Percentiles rank a stretch among this genome's conserved stretches.
These are phyloP conservation scores for Pythium chondricola DNA, from an alignment of 352 stramenopile species.

Conservation along the genomic window DNA sequence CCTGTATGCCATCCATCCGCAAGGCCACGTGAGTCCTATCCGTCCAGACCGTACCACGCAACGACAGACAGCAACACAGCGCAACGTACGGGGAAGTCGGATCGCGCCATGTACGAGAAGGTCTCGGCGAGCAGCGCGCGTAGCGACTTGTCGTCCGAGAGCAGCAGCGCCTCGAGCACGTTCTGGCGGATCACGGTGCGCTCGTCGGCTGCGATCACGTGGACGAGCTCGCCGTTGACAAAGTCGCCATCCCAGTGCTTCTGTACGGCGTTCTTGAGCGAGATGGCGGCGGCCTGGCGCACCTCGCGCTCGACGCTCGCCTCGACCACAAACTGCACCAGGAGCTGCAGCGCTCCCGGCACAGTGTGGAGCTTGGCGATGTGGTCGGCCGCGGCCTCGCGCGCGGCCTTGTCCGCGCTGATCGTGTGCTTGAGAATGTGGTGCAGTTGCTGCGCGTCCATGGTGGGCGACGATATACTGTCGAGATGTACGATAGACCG, in stretches of 20 bases:
- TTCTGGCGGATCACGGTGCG: conserved; percentile 64
- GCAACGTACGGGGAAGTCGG: conserved; percentile 89
- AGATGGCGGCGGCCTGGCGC: conserved; percentile 90
- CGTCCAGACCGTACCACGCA: no score
- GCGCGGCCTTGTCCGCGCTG: conserved; percentile 63
- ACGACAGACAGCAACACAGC: neutral
- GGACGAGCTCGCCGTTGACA: conserved; percentile 64
- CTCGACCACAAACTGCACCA: conserved; percentile 78
- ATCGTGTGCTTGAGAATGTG: conserved; percentile 87
- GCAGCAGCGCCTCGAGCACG: conserved; percentile 73
- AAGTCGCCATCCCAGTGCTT: conserved; percentile 92
- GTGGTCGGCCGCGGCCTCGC: conserved; percentile 69
- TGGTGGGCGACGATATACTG: no score
- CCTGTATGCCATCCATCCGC: no score
- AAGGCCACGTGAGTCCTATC: no score
- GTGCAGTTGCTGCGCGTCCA: conserved; percentile 86
- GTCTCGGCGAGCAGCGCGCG: conserved; percentile 92
- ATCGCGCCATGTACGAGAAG: conserved; percentile 90
- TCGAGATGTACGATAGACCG: no score
- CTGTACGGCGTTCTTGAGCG: conserved; percentile 94
- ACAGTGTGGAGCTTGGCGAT: conserved; percentile 73
- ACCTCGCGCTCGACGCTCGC: conserved; percentile 73
- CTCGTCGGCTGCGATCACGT: conserved; percentile 60
- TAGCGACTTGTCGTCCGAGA: conserved; percentile 86
- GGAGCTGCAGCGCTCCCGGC: conserved; percentile 66